Evolutionary conservation across 148 eudicot genomes (phyloP), one percentile per base, ranked within the genome.

Genomic region (Rhododendron henanense): DNA sequence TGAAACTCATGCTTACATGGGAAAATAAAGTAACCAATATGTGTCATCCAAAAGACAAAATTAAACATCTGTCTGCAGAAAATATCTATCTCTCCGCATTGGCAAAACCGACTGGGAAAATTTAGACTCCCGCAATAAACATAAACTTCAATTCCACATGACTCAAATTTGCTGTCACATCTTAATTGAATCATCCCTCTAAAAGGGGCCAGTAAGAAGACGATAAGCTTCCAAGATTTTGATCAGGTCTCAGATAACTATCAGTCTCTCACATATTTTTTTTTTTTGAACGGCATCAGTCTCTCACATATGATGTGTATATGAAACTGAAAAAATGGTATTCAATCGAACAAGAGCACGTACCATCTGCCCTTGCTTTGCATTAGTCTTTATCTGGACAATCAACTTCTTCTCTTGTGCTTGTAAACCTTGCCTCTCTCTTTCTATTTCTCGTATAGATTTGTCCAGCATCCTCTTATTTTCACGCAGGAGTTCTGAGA

Each of bases 281-380:
- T 41, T 41, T 41, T 41, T 41, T 41, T 41, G 7, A 5, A 41
- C 1, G 45, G 45, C 45, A 63, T 63, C 63, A 57, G 63, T 16
- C 61, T 16, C 23, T 23, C 28, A 9, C 13, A 65, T 25, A 65
- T 65, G 31, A n/a, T 65, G 33, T 10, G 76, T 14, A 33, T 15
- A 69, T 11, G 31, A 28, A 69, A 3, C 5, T 31, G 75, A 33
- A 63, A n/a, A 25, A 69, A 13, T 13, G 37, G 28, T 69, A 14
- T 14, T 5, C 19, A 31, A 33, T 25, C 15, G 33, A 53, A 53
- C 10, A 65, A 45, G 8, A 57, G 74, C 71, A 81, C 91, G 53
- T 91, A 97, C 99, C 99, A 97, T 97, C 90, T 97, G 99, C 47
- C 99, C 99, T 92, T 97, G 99, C 92, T 97, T 97, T 87, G 99